These are phyloP conservation scores for Gastrodia elata DNA, from an alignment of 106 monocot species.

Conservation along the genomic window DNA sequence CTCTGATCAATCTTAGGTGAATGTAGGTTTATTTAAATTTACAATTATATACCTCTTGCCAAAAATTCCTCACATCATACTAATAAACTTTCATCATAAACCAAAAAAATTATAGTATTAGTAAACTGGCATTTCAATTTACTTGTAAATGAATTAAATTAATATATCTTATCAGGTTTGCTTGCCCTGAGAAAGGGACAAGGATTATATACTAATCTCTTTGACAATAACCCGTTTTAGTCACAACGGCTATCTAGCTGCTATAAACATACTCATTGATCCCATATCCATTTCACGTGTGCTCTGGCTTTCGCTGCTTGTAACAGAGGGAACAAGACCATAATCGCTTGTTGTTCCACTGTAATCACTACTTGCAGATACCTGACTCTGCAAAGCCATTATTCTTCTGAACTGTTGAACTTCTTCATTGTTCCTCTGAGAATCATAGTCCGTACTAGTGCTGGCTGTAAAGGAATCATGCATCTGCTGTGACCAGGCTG, in stretches of 20 bases:
- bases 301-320: slow-evolving; percentile 12
- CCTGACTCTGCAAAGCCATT: slow-evolving; percentile 24
- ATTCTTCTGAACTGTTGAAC: slow-evolving; percentile 21
- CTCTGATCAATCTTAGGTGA: too few species aligned
- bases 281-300: slow-evolving; percentile 21
- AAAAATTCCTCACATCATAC: too few species aligned
- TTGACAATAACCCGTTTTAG: not conserved
- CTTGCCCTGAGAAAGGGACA: not conserved
- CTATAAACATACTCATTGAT: slow-evolving; percentile 11
- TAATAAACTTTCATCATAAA: too few species aligned
- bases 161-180: not conserved
- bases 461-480: slow-evolving; percentile 11
- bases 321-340: slow-evolving; percentile 15
- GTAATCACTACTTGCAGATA: slow-evolving; percentile 25
- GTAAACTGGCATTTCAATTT: too few species aligned
- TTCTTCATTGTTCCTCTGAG: slow-evolving; percentile 18
- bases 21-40: too few species aligned
- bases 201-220: not conserved
- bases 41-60: too few species aligned
- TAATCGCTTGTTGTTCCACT: slow-evolving; percentile 43
- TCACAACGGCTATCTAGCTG: not conserved
- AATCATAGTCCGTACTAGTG: slow-evolving; percentile 15
- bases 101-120: too few species aligned
- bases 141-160: not conserved
- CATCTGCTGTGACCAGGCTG: slow-evolving; percentile 26